Conservation (phyloP, 75 land plant genomes). For the Selaginella moellendorffii region DNA sequence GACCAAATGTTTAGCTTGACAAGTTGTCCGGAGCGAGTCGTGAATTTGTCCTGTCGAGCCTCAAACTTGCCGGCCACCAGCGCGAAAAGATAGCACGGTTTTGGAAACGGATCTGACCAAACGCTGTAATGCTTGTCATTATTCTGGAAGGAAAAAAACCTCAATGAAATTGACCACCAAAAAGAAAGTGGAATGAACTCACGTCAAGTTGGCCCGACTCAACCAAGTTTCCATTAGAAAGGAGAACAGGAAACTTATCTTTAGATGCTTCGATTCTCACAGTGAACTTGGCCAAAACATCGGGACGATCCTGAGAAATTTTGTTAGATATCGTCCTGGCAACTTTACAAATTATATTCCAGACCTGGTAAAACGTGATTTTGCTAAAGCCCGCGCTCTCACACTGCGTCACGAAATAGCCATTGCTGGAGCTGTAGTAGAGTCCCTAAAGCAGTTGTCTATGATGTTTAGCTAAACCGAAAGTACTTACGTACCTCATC, state of each 20-base stretch:
- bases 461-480: too few species aligned
- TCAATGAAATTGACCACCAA: neutral
- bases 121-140: conserved; percentile 73
- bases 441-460: too few species aligned
- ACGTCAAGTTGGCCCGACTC: conserved; percentile 80
- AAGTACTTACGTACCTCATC: conserved; percentile 61
- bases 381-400: conserved; percentile 95
- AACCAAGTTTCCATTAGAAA: conserved; percentile 83
- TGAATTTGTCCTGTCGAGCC: conserved; percentile 70
- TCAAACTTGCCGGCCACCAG: conserved; percentile 80
- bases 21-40: conserved; percentile 56
- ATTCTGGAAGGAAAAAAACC: too few species aligned
- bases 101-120: conserved; percentile 92
- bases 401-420: conserved; percentile 96
- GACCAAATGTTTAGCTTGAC: conserved; percentile 80
- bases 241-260: conserved; percentile 51
- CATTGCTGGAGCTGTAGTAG: conserved; percentile 63
- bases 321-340: too few species aligned
- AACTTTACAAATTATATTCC: too few species aligned
- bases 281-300: conserved; percentile 86
- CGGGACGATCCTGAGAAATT: conserved; percentile 74
- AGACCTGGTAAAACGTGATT: conserved; percentile 86
- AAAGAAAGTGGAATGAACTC: conserved; percentile 9
- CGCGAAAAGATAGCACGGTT: conserved; percentile 91
- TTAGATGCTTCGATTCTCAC: conserved; percentile 81